Conservation (phyloP, 305 asterid species). For the Withania somnifera region DNA sequence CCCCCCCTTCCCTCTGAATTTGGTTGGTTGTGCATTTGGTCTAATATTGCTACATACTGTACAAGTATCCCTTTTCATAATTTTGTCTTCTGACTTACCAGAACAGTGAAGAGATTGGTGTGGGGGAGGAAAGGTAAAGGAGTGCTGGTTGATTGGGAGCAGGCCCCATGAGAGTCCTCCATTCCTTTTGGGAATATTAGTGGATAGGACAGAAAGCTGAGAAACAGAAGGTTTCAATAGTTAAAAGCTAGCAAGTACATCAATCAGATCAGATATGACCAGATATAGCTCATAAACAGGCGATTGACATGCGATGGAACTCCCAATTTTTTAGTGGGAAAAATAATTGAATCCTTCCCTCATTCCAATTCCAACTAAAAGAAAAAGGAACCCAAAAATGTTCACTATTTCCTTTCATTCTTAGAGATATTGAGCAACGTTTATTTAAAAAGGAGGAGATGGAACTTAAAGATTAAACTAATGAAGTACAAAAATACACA, state of each 20-base stretch:
- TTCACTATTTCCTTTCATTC: neutral
- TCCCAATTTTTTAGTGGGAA: constrained; percentile 13
- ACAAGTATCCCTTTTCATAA: neutral
- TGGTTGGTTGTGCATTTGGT: neutral
- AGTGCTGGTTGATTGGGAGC: constrained; percentile 17
- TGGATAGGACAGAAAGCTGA: constrained; percentile 38
- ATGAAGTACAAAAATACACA: too few relatives aligned
- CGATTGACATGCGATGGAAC: constrained; percentile 1
- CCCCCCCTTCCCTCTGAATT: too few relatives aligned
- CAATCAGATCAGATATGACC: constrained; percentile 11
- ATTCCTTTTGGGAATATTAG: constrained; percentile 20
- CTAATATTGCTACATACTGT: neutral
- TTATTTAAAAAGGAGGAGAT: neutral
- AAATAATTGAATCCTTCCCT: neutral
- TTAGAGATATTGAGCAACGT: neutral
- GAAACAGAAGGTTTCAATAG: constrained; percentile 18
- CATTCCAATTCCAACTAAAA: neutral
- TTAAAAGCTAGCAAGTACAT: constrained; percentile 7
- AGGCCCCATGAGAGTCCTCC: constrained; percentile 1
- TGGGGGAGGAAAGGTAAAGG: neutral
- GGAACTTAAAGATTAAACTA: too few relatives aligned
- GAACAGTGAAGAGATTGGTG: neutral
- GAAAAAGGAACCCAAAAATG: neutral
- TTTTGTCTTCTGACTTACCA: neutral
- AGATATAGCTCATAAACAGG: constrained; percentile 11